Conservation (phyloP, 495 filamentous ascomycete genomes). For the Talaromyces nanjingensis region DNA sequence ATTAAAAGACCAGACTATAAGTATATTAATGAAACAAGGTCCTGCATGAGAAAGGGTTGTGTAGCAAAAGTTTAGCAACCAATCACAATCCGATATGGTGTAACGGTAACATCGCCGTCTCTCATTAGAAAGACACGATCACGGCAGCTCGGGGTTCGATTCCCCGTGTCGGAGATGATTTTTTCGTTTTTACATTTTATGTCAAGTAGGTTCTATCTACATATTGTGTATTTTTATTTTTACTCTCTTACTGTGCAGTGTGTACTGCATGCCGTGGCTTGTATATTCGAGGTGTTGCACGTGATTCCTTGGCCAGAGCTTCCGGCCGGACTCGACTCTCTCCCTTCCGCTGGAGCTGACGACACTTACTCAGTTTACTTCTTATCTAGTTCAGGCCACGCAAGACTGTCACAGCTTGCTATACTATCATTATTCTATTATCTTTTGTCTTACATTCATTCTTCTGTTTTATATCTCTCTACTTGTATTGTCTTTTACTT, state of each 20-base stretch:
- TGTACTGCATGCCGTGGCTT: too few relatives aligned
- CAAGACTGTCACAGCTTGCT: neutral
- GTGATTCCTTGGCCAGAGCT: neutral
- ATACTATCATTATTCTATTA: neutral
- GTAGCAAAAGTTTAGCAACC: neutral
- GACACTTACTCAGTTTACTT: neutral
- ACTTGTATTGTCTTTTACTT: too few relatives aligned
- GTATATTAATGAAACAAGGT: too few relatives aligned
- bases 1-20: too few relatives aligned
- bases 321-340: neutral
- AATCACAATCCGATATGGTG: neutral
- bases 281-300: neutral
- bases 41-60: too few relatives aligned
- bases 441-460: too few relatives aligned
- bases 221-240: too few relatives aligned
- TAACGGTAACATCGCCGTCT: neutral
- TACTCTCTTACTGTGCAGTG: too few relatives aligned
- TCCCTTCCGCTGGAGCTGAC: neutral
- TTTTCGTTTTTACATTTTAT: neutral
- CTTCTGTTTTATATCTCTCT: too few relatives aligned
- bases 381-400: neutral
- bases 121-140: neutral
- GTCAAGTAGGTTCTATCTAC: too few relatives aligned
- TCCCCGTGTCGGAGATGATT: conserved; percentile 6
- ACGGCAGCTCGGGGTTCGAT: conserved; percentile 9